These are phyloP conservation scores for Aphanocladium album DNA, from an alignment of 2,329 filamentous ascomycete species.

Conservation along the genomic window DNA sequence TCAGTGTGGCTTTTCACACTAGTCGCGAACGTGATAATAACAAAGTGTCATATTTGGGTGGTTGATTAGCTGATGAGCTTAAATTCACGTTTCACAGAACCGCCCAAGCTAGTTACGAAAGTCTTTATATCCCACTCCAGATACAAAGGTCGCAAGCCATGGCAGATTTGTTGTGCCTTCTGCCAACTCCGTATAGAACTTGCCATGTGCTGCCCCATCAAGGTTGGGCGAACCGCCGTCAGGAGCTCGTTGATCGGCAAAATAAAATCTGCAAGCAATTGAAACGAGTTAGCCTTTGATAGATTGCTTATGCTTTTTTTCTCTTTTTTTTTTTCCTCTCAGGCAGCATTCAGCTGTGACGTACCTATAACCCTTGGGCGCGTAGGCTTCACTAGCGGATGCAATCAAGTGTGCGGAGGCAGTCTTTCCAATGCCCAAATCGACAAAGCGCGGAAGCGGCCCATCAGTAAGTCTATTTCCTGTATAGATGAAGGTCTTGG, in stretches of 20 bases:
- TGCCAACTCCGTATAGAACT: neutral
- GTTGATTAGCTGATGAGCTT: neutral
- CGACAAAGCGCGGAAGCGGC: neutral
- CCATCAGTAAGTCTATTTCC: neutral
- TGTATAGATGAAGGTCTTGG: neutral
- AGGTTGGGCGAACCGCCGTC: slow-evolving; percentile 2
- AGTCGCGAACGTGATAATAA: neutral
- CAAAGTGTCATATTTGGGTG: neutral
- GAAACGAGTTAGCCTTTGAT: neutral
- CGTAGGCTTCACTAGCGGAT: neutral
- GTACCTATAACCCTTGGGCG: neutral
- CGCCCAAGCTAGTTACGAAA: neutral
- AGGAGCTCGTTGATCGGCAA: neutral
- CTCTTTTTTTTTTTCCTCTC: neutral
- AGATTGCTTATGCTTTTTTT: neutral
- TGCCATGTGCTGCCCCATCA: neutral
- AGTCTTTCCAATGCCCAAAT: neutral
- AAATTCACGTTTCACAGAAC: slow-evolving; percentile 5
- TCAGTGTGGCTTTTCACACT: neutral
- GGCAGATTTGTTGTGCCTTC: neutral
- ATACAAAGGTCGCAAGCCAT: neutral
- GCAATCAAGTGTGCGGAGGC: neutral
- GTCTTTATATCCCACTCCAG: neutral
- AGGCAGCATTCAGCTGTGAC: neutral
- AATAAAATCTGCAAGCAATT: neutral